Conservation (phyloP, 805 yeast species). For the Citeromyces matritensis region DNA sequence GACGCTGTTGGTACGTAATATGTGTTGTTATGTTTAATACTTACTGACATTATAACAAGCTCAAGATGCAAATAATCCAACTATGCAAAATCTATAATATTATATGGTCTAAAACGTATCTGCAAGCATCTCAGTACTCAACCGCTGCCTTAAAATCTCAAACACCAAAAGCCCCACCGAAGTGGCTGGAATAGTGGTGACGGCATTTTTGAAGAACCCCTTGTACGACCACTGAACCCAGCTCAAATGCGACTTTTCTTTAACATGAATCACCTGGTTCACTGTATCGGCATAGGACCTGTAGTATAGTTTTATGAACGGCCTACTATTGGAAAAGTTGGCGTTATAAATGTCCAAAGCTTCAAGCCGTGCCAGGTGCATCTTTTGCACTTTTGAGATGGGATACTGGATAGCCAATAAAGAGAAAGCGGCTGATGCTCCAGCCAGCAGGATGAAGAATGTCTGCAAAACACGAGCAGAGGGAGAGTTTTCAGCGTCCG, state of each 20-base stretch:
- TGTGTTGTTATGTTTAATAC: too few species aligned
- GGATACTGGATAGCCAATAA: slow-evolving; percentile 77
- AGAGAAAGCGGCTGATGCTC: slow-evolving; percentile 73
- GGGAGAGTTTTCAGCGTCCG: background rate
- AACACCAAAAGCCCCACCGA: slow-evolving; percentile 74
- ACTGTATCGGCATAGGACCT: slow-evolving; percentile 69
- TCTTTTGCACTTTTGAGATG: slow-evolving; percentile 58
- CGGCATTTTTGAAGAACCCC: slow-evolving; percentile 61
- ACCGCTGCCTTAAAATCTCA: slow-evolving; percentile 52
- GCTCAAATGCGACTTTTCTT: slow-evolving; percentile 33
- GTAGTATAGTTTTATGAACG: slow-evolving; percentile 37
- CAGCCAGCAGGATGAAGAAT: slow-evolving; percentile 63
- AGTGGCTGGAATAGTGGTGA: slow-evolving; percentile 76
- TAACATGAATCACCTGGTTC: slow-evolving; percentile 38
- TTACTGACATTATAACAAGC: too few species aligned
- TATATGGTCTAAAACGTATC: background rate
- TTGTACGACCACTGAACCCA: slow-evolving; percentile 62
- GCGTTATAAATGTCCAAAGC: slow-evolving; percentile 54
- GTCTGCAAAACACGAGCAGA: slow-evolving; percentile 21
- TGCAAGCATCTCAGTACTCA: slow-evolving; percentile 11
- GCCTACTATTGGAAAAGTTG: slow-evolving; percentile 9
- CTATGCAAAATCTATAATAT: background rate
- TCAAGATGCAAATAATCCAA: too few species aligned
- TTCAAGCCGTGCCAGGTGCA: slow-evolving; percentile 69
- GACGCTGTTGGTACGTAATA: too few species aligned